Base-by-base conservation (phyloP, 106 monocot species). In the Phalaenopsis aphrodite region DNA sequence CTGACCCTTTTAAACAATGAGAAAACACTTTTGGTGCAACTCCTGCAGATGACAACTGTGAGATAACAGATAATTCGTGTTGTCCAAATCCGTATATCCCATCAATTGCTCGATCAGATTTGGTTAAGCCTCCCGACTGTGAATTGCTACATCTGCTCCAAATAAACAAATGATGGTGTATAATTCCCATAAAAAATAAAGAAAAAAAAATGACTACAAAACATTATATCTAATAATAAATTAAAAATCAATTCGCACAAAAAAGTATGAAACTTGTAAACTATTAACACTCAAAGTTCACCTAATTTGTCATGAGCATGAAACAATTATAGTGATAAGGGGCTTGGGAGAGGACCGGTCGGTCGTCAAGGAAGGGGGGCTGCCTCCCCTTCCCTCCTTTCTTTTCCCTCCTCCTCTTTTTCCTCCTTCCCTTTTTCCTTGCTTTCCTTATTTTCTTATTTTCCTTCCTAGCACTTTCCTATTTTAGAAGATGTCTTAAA, bases 21-120 rank as follows among this genome's bases (percentile, higher is more conserved):
- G 97, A 98, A 75, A 98, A 98, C 9, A 92, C 94, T 71, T 89
- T 92, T 55, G 97, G 97, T 66, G 92, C 78, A 56, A 94, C 86
- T 41, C 94, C 97, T 69, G 78, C 61, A 76, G 90, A 86, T 36
- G 87, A 89, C 46, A 98, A 82, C 83, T 98, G 98, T 48, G 98
- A 98, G 75, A 98, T 81, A 42, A 98, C 89, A 78, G 98, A 98
- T 47, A 92, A 76, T 3, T 81, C 86, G 57, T 98, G 86, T 84
- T 92, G 94, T 45, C 98, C 98, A 86, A 98, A 92, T 41, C 98
- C 98, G 84, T 94, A 98, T 79, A 98, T 98, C 16, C 98, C 98
- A 86, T 94, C 94, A 83, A 98, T 88, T 76, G 98, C 98, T 64
- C 89, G 85, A 41, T 98, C 94, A 69, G 98, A 56, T 86, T 92